Percentiles rank a stretch among this genome's conserved stretches.
These are phyloP conservation scores for Brassica cretica DNA, from an alignment of 345 rosid genomes.

Conservation along the genomic window DNA sequence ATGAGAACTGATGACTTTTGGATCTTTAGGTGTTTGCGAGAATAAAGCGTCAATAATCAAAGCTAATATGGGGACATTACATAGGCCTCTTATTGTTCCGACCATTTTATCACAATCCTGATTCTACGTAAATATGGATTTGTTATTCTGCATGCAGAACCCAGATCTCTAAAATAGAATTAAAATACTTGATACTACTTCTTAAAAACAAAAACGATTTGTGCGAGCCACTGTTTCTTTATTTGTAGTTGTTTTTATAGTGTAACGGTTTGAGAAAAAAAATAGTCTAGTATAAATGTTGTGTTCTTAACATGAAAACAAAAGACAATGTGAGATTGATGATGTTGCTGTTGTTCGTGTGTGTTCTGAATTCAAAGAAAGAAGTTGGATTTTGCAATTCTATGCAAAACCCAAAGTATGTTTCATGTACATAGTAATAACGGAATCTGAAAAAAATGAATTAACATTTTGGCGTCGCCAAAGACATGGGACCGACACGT, in stretches of 20 bases:
- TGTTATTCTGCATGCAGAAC: background rate
- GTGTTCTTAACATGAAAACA: background rate
- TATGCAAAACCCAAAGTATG: no score
- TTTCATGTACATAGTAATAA: no score
- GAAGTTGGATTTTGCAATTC: no score
- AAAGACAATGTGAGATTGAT: background rate
- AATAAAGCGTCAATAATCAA: background rate
- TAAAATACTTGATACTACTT: background rate
- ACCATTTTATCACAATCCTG: background rate
- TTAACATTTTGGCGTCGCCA: no score
- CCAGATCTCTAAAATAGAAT: background rate
- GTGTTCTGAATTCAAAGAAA: no score
- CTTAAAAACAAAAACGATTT: no score
- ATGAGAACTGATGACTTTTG: slow-evolving; percentile 19
- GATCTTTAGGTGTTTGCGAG: background rate
- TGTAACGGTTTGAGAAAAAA: background rate
- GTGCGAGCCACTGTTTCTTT: background rate
- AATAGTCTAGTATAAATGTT: background rate
- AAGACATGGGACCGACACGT: no score
- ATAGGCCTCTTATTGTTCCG: background rate
- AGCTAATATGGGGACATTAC: background rate
- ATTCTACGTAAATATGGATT: background rate
- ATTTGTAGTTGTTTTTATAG: background rate
- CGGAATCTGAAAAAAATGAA: no score
- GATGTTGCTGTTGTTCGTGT: no score